A percentile compares a stretch with the other conserved stretches of the same genome.
Conservation (phyloP, 2,329 filamentous ascomycete genomes). For the Aspergillus pseudoglaucus region DNA sequence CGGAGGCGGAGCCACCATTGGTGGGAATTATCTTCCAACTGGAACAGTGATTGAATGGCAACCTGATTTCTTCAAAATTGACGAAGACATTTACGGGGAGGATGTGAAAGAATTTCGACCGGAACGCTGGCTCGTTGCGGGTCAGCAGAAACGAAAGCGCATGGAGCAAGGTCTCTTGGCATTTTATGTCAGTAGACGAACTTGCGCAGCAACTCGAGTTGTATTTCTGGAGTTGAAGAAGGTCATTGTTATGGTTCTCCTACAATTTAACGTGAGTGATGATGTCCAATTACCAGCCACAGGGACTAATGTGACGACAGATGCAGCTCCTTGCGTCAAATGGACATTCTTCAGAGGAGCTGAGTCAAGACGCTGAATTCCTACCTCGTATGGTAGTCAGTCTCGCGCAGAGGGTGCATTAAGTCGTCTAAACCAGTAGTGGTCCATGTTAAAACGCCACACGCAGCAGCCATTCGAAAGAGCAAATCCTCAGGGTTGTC, state of each 20-base stretch:
- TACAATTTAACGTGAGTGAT: not conserved
- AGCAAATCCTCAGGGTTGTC: no score
- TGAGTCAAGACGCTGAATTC: not conserved
- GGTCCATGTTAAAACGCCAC: no score
- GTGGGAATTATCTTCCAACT: conserved; percentile 26
- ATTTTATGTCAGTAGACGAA: conserved; percentile 1
- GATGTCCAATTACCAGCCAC: not conserved
- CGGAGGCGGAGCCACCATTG: conserved; percentile 19
- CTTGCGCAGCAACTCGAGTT: not conserved
- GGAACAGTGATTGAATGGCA: conserved; percentile 40
- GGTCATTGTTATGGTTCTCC: not conserved
- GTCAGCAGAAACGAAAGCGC: conserved; percentile 14
- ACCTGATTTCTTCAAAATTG: conserved; percentile 38
- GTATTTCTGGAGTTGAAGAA: not conserved
- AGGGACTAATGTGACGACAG: not conserved
- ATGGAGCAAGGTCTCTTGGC: conserved; percentile 26
- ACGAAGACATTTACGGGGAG: conserved; percentile 32
- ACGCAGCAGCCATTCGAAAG: no score
- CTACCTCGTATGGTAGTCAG: not conserved
- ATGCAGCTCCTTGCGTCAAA: not conserved
- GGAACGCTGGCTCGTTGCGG: conserved; percentile 40
- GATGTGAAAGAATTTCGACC: conserved; percentile 38
- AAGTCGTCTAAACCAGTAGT: not conserved
- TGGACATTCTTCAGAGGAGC: not conserved
- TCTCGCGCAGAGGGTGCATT: not conserved